Base-by-base conservation (phyloP, 1,284 basidiomycete species). In the Cystobasidium slooffiae region DNA sequence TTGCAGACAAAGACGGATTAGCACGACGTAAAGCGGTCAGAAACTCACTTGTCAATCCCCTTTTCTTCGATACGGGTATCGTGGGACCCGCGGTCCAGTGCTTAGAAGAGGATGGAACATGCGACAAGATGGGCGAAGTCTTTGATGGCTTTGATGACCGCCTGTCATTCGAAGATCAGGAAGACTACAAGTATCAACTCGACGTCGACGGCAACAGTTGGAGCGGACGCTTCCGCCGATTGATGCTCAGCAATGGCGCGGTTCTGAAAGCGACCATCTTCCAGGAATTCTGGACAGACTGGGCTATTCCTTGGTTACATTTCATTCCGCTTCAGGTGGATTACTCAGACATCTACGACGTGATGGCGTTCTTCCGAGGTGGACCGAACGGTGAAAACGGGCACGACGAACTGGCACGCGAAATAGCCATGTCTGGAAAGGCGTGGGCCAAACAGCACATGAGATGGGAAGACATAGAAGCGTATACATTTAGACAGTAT, bases 271-370 rank as follows among this genome's bases (percentile, higher is more conserved):
- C 79, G n/a, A 80, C 79, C 12, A 75, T 80, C 70, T 80, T 79
- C 68, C 76, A 76, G 20, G 79, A 80, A 58, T 80, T 77, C 51
- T 80, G 77, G 77, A 78, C 78, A 10, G 78, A 77, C 37, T 44
- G 16, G 20, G 51, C 58, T 9, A 47, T 68, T 31, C 63, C 75
- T 31, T 68, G 83, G 83, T 79, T 82, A 18, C 83, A 84, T 75
- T 84, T 83, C 68, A 77, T 85, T 22, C 84, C 84, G 0, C 77
- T 84, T 72, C 81, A 83, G 77, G 77, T 84, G 56, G 84, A 84
- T 76, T 84, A 83, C 69, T 78, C 80, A 22, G 84, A 85, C 74
- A 78, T 85, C 75, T 85, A 87, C 78, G 87, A 89, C 77, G 46
- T 53, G 10, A 64, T 37, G 46, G 43, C 16, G 8, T 24, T 58